phyloP scores from a whole-genome alignment of 805 yeast species.

The Candida germanica region DNA sequence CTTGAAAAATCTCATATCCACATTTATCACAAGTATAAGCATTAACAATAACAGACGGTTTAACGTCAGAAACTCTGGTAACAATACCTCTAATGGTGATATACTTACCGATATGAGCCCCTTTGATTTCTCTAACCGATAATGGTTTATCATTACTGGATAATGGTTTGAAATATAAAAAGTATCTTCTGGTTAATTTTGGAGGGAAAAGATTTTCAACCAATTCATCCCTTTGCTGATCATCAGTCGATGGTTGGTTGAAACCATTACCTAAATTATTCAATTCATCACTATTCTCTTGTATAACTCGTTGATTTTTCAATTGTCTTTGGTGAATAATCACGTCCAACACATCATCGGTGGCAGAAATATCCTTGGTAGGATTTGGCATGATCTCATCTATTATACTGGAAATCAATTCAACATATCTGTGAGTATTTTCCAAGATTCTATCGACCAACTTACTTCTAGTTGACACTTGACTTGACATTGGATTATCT shows the following conservation, averaged over 20 bases:
- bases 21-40: conserved; percentile 98
- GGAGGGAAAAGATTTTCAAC: conserved; percentile 72
- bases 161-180: conserved; percentile 81
- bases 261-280: conserved; percentile 31
- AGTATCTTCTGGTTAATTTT: conserved; percentile 80
- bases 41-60: conserved; percentile 84
- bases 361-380: conserved; percentile 71
- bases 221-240: conserved; percentile 1
- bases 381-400: conserved; percentile 87
- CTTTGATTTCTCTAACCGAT: conserved; percentile 88
- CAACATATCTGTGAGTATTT: conserved; percentile 78
- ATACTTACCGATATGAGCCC: conserved; percentile 76
- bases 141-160: conserved; percentile 53
- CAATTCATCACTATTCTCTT: conserved; percentile 64
- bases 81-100: conserved; percentile 93
- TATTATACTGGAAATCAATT: conserved; percentile 67
- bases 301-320: conserved; percentile 70
- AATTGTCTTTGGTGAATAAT: conserved; percentile 85
- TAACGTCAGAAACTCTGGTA: conserved; percentile 93
- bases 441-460: conserved; percentile 59
- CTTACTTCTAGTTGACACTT: conserved; percentile 5
- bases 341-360: conserved; percentile 90
- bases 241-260: conserved; percentile 13
- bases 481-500: conserved; percentile 13
- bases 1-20: conserved; percentile 96